A percentile compares a stretch with the other conserved stretches of the same genome.
Conservation (phyloP, 2,329 filamentous ascomycete genomes). For the Penicillium expansum region DNA sequence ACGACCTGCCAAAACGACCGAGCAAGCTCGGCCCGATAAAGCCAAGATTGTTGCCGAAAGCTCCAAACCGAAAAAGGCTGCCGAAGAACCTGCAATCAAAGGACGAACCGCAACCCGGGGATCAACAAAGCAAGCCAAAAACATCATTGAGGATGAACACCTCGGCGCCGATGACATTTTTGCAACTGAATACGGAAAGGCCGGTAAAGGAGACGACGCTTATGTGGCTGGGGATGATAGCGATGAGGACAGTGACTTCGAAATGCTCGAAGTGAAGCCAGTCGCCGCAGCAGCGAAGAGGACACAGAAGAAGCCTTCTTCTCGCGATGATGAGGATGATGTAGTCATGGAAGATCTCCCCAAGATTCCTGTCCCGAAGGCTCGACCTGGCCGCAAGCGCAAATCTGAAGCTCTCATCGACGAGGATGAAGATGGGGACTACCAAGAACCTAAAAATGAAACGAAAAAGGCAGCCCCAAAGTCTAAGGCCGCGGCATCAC, state of each 20-base stretch:
- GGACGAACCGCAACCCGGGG: slow-evolving; percentile 9
- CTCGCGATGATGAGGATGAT: slow-evolving; percentile 43
- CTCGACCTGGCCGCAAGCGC: slow-evolving; percentile 49
- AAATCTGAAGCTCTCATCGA: slow-evolving; percentile 57
- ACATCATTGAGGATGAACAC: slow-evolving; percentile 61
- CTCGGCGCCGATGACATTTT: slow-evolving; percentile 79
- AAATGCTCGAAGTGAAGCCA: slow-evolving; percentile 61
- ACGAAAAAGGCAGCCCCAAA: slow-evolving; percentile 55
- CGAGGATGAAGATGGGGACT: slow-evolving; percentile 54
- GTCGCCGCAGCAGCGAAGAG: slow-evolving; percentile 54
- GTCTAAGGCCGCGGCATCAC: slow-evolving; percentile 35
- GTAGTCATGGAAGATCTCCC: slow-evolving; percentile 55
- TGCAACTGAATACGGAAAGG: slow-evolving; percentile 65
- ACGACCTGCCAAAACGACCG: slow-evolving; percentile 37
- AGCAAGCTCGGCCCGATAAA: slow-evolving; percentile 1
- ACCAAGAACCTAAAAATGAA: slow-evolving; percentile 42
- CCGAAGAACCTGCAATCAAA: slow-evolving; percentile 20
- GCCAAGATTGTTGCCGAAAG: slow-evolving; percentile 20
- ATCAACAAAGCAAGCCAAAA: slow-evolving; percentile 34
- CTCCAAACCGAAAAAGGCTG: slow-evolving; percentile 15
- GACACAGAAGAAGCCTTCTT: slow-evolving; percentile 33
- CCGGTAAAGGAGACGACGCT: slow-evolving; percentile 62
- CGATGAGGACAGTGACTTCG: slow-evolving; percentile 57
- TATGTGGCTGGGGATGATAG: slow-evolving; percentile 64
- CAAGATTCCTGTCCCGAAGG: slow-evolving; percentile 44